Conservation (phyloP, 2,329 filamentous ascomycete species). For the Tolypocladium guangdongense region DNA sequence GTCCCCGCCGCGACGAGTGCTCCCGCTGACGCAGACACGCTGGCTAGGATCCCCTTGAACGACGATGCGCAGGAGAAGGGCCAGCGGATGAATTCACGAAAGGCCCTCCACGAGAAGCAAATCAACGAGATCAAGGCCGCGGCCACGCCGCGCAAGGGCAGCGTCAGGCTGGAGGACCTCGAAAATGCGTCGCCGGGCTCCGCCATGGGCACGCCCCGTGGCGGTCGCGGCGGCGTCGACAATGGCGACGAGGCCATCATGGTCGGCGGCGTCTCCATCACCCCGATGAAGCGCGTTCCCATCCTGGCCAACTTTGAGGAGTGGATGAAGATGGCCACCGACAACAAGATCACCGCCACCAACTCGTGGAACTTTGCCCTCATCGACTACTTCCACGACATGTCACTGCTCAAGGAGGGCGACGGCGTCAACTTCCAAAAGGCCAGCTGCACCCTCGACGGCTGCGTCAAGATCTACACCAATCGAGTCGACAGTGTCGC, state of each 20-base stretch:
- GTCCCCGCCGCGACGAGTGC: neutral
- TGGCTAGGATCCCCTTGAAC: conserved; percentile 76
- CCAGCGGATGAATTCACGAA: conserved; percentile 73
- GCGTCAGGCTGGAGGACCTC: conserved; percentile 46
- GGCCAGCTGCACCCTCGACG: conserved; percentile 92
- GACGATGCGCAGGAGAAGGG: conserved; percentile 92
- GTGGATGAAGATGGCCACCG: conserved; percentile 99
- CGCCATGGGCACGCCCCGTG: conserved; percentile 41
- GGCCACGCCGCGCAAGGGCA: conserved; percentile 57
- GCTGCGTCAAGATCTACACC: conserved; percentile 98
- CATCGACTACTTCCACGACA: conserved; percentile 99
- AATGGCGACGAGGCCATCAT: conserved; percentile 49
- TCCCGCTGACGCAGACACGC: conserved; percentile 3
- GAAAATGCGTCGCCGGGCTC: conserved; percentile 46
- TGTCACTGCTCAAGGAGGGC: conserved; percentile 92
- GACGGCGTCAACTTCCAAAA: conserved; percentile 98
- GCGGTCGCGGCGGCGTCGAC: conserved; percentile 22
- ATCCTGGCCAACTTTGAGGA: conserved; percentile 97
- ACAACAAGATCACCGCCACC: conserved; percentile 96
- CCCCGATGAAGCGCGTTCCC: conserved; percentile 91
- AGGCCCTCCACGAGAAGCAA: conserved; percentile 80
- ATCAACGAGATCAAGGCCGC: conserved; percentile 76
- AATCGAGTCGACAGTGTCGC: conserved; percentile 97
- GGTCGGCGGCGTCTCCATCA: conserved; percentile 66
- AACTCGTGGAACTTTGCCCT: conserved; percentile 99